Evolutionary conservation across 2,329 filamentous ascomycete genomes (phyloP).

Genomic region (Botrytis cinerea): DNA sequence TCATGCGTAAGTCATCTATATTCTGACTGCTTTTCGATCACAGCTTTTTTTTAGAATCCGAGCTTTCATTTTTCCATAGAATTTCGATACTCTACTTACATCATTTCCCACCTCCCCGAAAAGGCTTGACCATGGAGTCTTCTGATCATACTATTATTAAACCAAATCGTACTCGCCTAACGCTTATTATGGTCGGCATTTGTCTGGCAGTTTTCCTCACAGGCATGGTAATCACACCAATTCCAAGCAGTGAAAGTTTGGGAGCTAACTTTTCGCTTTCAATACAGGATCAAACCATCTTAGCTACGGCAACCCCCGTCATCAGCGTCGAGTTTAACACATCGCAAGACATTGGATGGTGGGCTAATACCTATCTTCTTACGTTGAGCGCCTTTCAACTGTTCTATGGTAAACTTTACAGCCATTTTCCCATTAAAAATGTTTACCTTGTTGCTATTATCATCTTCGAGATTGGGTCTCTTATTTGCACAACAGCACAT

Average conservation of each 20-base stretch:
- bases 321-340: slow-evolving; percentile 20
- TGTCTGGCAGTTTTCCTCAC: slow-evolving; percentile 15
- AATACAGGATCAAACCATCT: slow-evolving; percentile 14
- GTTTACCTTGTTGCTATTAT: slow-evolving; percentile 10
- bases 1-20: neutral
- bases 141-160: neutral
- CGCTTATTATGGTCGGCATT: slow-evolving; percentile 5
- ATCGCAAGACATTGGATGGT: slow-evolving; percentile 15
- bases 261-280: neutral
- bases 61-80: neutral
- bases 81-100: neutral
- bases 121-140: neutral
- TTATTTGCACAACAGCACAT: slow-evolving; percentile 3
- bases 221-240: slow-evolving; percentile 2
- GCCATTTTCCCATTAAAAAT: slow-evolving; percentile 12
- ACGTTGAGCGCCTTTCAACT: slow-evolving; percentile 5
- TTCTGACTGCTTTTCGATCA: neutral
- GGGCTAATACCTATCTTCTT: slow-evolving; percentile 6
- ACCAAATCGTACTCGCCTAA: neutral
- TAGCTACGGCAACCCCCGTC: slow-evolving; percentile 14
- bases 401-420: slow-evolving; percentile 11
- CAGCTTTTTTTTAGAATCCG: neutral
- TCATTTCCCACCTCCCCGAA: neutral
- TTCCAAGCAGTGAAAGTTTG: neutral
- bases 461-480: slow-evolving; percentile 13